Conservation (phyloP, 495 filamentous ascomycete genomes). For the Podospora pseudopauciseta region DNA sequence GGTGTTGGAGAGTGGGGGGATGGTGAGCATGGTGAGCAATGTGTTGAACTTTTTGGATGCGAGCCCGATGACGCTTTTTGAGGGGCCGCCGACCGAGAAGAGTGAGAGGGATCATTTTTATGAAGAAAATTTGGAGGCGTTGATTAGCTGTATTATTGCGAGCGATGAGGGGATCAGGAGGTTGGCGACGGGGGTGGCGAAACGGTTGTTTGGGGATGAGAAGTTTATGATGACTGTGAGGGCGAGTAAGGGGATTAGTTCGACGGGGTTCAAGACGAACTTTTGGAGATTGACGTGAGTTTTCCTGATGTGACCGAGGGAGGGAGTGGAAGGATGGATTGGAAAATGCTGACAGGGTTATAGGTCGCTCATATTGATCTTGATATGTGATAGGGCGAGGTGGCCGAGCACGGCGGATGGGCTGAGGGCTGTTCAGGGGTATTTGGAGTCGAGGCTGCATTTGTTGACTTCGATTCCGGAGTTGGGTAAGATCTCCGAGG, state of each 20-base stretch:
- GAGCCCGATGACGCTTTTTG: conserved; percentile 50
- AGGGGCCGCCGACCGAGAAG: conserved; percentile 35
- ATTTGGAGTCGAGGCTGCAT: conserved; percentile 47
- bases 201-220: conserved; percentile 44
- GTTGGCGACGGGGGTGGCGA: conserved; percentile 44
- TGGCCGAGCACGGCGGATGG: conserved; percentile 38
- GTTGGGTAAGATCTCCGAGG: conserved; percentile 44
- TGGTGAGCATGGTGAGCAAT: conserved; percentile 45
- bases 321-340: neutral
- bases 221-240: conserved; percentile 35
- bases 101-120: conserved; percentile 43
- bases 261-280: conserved; percentile 38
- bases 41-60: conserved; percentile 53
- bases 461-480: conserved; percentile 51
- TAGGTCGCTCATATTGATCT: conserved; percentile 49
- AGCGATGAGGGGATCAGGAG: conserved; percentile 48
- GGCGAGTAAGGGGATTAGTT: conserved; percentile 39
- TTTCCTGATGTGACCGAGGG: neutral
- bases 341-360: conserved; percentile 19
- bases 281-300: conserved; percentile 51
- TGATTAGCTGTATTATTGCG: conserved; percentile 49
- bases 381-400: conserved; percentile 48
- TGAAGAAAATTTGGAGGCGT: conserved; percentile 47
- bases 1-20: conserved; percentile 35
- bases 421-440: conserved; percentile 49